A percentile compares a stretch with the other conserved stretches of the same genome.
Conservation (phyloP, 495 filamentous ascomycete species). For the Corynascus novoguineensis region DNA sequence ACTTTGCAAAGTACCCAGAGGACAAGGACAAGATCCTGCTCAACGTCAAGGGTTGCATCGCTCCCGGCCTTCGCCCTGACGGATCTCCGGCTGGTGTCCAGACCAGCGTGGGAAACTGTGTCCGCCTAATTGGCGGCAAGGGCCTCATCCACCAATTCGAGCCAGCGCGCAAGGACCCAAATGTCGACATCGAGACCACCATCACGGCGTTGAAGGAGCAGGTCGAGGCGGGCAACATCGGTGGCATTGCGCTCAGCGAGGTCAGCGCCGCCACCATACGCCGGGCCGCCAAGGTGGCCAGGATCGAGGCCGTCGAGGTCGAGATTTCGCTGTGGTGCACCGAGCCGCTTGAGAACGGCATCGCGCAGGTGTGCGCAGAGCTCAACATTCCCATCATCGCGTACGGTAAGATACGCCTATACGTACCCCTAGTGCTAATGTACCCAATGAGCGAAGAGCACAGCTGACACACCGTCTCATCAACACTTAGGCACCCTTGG, state of each 20-base stretch:
- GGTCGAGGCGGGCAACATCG: constrained; percentile 69
- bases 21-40: constrained; percentile 62
- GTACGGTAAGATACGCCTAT: constrained; percentile 45
- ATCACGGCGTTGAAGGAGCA: constrained; percentile 51
- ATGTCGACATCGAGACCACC: constrained; percentile 45
- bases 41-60: constrained; percentile 57
- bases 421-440: too few species aligned
- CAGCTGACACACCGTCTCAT: too few species aligned
- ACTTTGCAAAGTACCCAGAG: constrained; percentile 63
- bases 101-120: constrained; percentile 61
- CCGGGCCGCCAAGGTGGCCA: constrained; percentile 61
- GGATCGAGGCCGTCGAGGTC: constrained; percentile 72
- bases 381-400: constrained; percentile 69
- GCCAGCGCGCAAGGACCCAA: constrained; percentile 64
- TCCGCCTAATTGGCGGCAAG: constrained; percentile 61
- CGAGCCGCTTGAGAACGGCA: constrained; percentile 65
- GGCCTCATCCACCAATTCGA: constrained; percentile 82
- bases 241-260: constrained; percentile 70
- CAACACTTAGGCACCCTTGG: too few species aligned
- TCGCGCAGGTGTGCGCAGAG: constrained; percentile 66
- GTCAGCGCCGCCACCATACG: constrained; percentile 68
- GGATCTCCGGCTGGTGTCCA: constrained; percentile 58
- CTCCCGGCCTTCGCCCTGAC: constrained; percentile 40
- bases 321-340: constrained; percentile 69
- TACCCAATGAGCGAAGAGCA: too few species aligned